Evolutionary conservation across 495 filamentous ascomycete species (phyloP).

Genomic region (Cercophora sp.): DNA sequence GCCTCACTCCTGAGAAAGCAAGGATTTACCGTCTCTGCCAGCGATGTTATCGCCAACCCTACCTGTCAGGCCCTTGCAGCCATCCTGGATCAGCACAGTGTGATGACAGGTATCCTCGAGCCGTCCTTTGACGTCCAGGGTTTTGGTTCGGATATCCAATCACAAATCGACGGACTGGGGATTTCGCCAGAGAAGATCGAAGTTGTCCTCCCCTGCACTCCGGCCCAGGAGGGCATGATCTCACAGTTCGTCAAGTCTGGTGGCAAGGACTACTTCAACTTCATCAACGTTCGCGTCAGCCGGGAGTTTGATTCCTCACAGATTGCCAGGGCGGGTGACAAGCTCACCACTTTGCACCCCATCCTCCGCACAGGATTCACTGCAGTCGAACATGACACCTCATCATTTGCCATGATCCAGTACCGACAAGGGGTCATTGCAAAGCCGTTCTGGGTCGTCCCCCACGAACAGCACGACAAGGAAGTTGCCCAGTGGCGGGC

Average conservation of each 20-base stretch:
- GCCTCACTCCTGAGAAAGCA: slow-evolving; percentile 58
- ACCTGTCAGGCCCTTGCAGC: slow-evolving; percentile 39
- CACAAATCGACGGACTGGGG: slow-evolving; percentile 17
- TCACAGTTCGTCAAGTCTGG: slow-evolving; percentile 54
- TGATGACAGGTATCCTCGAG: neutral
- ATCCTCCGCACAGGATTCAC: slow-evolving; percentile 72
- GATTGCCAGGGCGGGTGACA: slow-evolving; percentile 55
- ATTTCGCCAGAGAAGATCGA: slow-evolving; percentile 27
- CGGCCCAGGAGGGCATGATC: slow-evolving; percentile 60
- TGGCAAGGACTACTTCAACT: slow-evolving; percentile 61
- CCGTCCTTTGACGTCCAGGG: slow-evolving; percentile 40
- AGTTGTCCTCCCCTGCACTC: slow-evolving; percentile 58
- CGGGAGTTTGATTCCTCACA: slow-evolving; percentile 3
- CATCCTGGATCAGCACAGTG: neutral
- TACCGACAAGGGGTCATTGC: slow-evolving; percentile 24
- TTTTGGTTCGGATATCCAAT: slow-evolving; percentile 30
- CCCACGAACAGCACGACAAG: slow-evolving; percentile 14
- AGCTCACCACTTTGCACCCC: slow-evolving; percentile 48
- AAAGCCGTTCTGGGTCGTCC: neutral
- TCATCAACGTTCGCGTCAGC: slow-evolving; percentile 43
- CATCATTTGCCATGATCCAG: slow-evolving; percentile 65
- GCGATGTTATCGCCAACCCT: slow-evolving; percentile 64
- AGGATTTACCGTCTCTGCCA: slow-evolving; percentile 52
- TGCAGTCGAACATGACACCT: slow-evolving; percentile 52
- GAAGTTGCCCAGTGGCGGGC: slow-evolving; percentile 29